phyloP scores from a whole-genome alignment of 106 monocot genomes.

The Acorus calamus region DNA sequence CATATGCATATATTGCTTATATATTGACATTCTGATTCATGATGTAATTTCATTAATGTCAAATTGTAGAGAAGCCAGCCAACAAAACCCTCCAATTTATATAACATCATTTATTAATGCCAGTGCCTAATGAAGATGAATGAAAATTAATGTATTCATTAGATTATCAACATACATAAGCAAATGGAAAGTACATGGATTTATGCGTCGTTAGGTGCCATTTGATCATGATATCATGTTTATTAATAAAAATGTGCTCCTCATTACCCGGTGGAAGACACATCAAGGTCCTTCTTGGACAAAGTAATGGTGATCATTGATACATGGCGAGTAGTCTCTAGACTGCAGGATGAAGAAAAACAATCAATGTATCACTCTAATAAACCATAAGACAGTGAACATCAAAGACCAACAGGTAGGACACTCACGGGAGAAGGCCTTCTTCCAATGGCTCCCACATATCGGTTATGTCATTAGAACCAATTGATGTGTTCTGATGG shows the following conservation, averaged over 20 bases:
- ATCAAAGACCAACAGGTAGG: background rate
- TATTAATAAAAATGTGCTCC: background rate
- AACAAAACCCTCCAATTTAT: too few relatives aligned
- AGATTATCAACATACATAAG: too few relatives aligned
- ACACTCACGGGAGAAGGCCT: slow-evolving; percentile 25
- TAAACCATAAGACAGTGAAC: background rate
- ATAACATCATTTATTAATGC: too few relatives aligned
- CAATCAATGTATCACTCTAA: background rate
- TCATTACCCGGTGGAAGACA: slow-evolving; percentile 11
- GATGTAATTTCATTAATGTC: too few relatives aligned
- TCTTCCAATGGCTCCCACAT: slow-evolving; percentile 28
- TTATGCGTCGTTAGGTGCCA: too few relatives aligned
- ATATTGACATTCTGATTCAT: too few relatives aligned
- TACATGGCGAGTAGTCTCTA: slow-evolving; percentile 25
- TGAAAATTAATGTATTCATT: too few relatives aligned
- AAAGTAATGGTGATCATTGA: slow-evolving; percentile 19
- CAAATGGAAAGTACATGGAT: too few relatives aligned
- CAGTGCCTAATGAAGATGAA: too few relatives aligned
- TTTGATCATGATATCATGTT: too few relatives aligned
- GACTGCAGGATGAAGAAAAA: background rate
- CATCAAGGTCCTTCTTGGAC: slow-evolving; percentile 28
- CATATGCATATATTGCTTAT: too few relatives aligned
- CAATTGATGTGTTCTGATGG: slow-evolving; percentile 20
- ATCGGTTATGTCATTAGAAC: slow-evolving; percentile 20
- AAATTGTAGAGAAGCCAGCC: too few relatives aligned